Percentiles rank a stretch among this genome's conserved stretches.
phyloP scores from a whole-genome alignment of 1,139 yeast genomes.

The Candida gigantensis region DNA sequence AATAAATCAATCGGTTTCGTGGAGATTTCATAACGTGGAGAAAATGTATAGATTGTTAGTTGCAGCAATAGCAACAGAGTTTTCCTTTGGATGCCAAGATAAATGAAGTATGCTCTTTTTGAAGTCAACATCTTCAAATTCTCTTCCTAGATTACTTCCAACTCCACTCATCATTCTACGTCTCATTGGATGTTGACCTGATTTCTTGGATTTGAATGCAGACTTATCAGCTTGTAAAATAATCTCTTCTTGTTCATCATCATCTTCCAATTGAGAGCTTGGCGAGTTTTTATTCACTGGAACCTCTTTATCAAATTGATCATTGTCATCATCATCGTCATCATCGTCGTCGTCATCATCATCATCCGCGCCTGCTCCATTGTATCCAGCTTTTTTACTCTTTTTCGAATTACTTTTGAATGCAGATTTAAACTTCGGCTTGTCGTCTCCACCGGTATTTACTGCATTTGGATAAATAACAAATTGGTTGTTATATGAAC shows the following conservation, averaged over 20 bases:
- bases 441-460: constrained; percentile 10
- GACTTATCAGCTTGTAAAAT: constrained; percentile 96
- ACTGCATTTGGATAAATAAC: constrained; percentile 91
- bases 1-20: neutral
- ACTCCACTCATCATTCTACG: constrained; percentile 50
- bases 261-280: constrained; percentile 37
- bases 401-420: constrained; percentile 16
- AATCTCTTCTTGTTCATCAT: constrained; percentile 65
- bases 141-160: constrained; percentile 42
- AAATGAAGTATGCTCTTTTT: constrained; percentile 92
- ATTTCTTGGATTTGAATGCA: constrained; percentile 84
- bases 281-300: constrained; percentile 40
- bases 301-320: constrained; percentile 39
- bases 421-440: constrained; percentile 13
- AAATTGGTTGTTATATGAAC: constrained; percentile 94
- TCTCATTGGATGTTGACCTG: constrained; percentile 36
- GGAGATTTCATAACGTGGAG: constrained; percentile 52
- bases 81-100: constrained; percentile 98
- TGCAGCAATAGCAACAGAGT: constrained; percentile 97
- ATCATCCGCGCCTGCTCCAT: too few species aligned
- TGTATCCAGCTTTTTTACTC: constrained; percentile 20
- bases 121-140: constrained; percentile 86
- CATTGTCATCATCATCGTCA: constrained; percentile 43
- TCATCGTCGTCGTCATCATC: constrained; percentile 36
- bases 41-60: constrained; percentile 89